Conservation (phyloP, 441 rosid genomes). For the Aquilaria agallochum region DNA sequence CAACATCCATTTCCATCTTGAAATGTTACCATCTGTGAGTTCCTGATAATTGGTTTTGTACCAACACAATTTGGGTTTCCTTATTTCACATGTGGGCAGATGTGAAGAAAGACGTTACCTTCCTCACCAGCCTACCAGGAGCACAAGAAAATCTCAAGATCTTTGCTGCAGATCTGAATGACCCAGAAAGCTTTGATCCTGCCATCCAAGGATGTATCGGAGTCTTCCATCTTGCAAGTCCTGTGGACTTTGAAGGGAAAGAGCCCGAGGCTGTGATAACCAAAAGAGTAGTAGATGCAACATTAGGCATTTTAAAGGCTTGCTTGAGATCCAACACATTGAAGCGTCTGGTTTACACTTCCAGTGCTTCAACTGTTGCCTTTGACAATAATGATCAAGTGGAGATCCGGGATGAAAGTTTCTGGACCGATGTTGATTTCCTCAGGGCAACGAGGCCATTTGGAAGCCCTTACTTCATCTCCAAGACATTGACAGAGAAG, state of each 20-base stretch:
- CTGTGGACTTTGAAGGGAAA: too few relatives aligned
- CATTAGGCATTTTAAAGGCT: conserved; percentile 16
- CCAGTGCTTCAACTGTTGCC: conserved; percentile 13
- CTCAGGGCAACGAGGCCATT: background rate
- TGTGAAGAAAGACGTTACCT: conserved; percentile 28
- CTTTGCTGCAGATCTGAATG: too few relatives aligned
- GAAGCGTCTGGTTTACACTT: conserved; percentile 14
- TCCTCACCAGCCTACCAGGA: conserved; percentile 17
- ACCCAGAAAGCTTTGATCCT: conserved; percentile 18
- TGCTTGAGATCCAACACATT: conserved; percentile 12
- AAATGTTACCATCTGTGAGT: too few relatives aligned
- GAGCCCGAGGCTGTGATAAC: background rate
- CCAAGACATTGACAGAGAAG: conserved; percentile 22
- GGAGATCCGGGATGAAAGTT: conserved; percentile 32
- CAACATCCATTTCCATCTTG: too few relatives aligned
- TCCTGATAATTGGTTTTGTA: too few relatives aligned
- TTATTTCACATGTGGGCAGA: conserved; percentile 17
- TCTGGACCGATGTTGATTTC: conserved; percentile 32
- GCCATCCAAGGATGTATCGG: conserved; percentile 34
- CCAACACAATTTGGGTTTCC: too few relatives aligned
- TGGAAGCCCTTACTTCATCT: conserved; percentile 13
- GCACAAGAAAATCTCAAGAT: too few relatives aligned
- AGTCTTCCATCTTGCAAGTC: conserved; percentile 20
- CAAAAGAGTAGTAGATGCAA: conserved; percentile 2
- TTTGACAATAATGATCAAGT: background rate